Percentiles rank a stretch among this genome's conserved stretches.
Evolutionary conservation across 148 eudicot species (phyloP).

Genomic region (Pouteria glomerata): DNA sequence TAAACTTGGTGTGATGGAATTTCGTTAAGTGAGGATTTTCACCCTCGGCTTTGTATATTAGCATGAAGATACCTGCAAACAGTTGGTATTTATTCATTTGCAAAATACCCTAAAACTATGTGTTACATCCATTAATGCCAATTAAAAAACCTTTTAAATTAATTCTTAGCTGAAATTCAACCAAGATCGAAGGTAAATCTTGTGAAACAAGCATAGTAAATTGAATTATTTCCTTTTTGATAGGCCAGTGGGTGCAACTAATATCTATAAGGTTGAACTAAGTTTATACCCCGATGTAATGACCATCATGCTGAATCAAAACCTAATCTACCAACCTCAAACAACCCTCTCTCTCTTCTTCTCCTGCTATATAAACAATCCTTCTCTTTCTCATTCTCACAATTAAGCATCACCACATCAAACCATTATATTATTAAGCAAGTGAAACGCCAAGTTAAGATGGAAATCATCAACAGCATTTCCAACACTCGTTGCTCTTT

Average conservation of each 20-base stretch:
- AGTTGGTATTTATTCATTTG: neutral
- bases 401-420: neutral
- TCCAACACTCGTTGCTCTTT: conserved; percentile 18
- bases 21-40: too few species aligned
- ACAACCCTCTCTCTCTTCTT: conserved; percentile 32
- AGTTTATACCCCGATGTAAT: conserved; percentile 5
- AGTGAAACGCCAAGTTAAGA: conserved; percentile 3
- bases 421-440: neutral
- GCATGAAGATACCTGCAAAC: conserved; percentile 1
- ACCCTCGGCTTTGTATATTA: neutral
- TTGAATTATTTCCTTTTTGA: conserved; percentile 11
- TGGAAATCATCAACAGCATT: too few species aligned
- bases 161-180: too few species aligned
- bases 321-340: conserved; percentile 60
- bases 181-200: too few species aligned
- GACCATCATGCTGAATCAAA: conserved; percentile 21
- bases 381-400: conserved; percentile 19
- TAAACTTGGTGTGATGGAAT: too few species aligned
- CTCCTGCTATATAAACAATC: conserved; percentile 28
- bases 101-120: neutral
- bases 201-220: conserved; percentile 23
- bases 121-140: too few species aligned
- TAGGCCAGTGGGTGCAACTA: conserved; percentile 49
- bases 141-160: too few species aligned
- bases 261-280: conserved; percentile 22